Evolutionary conservation across 2,329 filamentous ascomycete genomes (phyloP), one percentile per base, ranked within the genome.

Genomic region (Fusarium citri): DNA sequence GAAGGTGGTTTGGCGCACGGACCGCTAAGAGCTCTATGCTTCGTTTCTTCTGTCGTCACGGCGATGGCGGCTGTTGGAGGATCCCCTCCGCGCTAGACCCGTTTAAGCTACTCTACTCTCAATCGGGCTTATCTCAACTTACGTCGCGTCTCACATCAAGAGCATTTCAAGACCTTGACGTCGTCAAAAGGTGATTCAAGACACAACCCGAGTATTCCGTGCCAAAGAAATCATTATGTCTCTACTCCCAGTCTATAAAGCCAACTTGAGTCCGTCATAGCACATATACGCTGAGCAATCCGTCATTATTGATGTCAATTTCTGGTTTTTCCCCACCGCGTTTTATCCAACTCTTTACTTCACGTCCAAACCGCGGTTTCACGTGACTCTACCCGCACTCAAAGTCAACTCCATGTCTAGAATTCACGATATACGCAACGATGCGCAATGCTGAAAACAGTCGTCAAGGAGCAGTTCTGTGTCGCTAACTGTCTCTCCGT

Each of bases 41-140:
- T 46, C 26, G 25, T 49, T 43, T 60, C 61, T 46, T 18, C 66
- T 68, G 78, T 80, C 77, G 78, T 79, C 78, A 71, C 69, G 75
- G 77, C 71, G 74, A 80, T 78, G 75, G 43, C n/a, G 42, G 25
- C 51, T 73, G 72, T 73, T 67, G 63, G 56, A 50, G 58, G 14
- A 20, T 34, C 20, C 34, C 42, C 58, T 51, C 0, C 16, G 2
- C 50, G 34, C 66, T 63, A 72, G 41, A 26, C 72, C 41, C 15
- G 4, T 20, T 28, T 37, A 3, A 28, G 31, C 16, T 2, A 9
- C 15, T 12, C 20, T 56, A 50, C 16, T 15, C 56, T 64, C 49
- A 42, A 66, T 74, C 43, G 22, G 41, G 46, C 9, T 30, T 59
- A 49, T 57, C 45, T 25, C 42, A 28, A 57, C 46, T 46, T 28